phyloP scores from a whole-genome alignment of 1,284 basidiomycete species.

The Tilletiaria anomala region DNA sequence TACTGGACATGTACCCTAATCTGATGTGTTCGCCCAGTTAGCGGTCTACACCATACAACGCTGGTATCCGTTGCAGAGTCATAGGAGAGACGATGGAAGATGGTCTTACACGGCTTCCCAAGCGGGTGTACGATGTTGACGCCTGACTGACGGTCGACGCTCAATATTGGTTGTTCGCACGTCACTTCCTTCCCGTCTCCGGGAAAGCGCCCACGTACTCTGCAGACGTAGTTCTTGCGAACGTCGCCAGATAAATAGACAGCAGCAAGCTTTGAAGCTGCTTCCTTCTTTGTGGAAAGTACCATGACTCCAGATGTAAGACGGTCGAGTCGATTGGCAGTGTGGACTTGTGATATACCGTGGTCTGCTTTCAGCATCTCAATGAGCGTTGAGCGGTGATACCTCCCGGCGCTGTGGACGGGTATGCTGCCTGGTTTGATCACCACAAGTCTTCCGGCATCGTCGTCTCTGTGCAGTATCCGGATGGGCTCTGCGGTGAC shows the following conservation, averaged over 20 bases:
- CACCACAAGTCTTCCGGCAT: conserved; percentile 73
- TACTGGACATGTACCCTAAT: conserved; percentile 91
- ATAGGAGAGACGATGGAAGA: conserved; percentile 74
- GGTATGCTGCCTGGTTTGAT: conserved; percentile 41
- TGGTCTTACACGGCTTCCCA: conserved; percentile 44
- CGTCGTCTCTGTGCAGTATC: conserved; percentile 60
- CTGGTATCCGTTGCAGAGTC: conserved; percentile 68
- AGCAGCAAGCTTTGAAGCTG: conserved; percentile 53
- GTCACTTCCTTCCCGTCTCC: conserved; percentile 49
- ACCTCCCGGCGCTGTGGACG: conserved; percentile 34
- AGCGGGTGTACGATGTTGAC: conserved; percentile 71
- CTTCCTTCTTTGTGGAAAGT: conserved; percentile 55
- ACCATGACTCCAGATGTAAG: conserved; percentile 95
- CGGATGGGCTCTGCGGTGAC: conserved; percentile 73
- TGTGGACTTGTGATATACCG: conserved; percentile 65
- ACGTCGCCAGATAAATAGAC: conserved; percentile 12
- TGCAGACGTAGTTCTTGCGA: not conserved
- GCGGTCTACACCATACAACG: conserved; percentile 49
- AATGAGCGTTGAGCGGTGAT: conserved; percentile 46
- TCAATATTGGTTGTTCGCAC: conserved; percentile 76
- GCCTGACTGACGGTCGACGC: conserved; percentile 88
- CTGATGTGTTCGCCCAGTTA: conserved; percentile 61
- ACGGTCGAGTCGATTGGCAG: conserved; percentile 78
- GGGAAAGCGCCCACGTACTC: not conserved
- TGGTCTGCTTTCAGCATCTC: conserved; percentile 76